A percentile compares a stretch with the other conserved stretches of the same genome.
Evolutionary conservation across 495 filamentous ascomycete genomes (phyloP).

Genomic region (Podospora comata): DNA sequence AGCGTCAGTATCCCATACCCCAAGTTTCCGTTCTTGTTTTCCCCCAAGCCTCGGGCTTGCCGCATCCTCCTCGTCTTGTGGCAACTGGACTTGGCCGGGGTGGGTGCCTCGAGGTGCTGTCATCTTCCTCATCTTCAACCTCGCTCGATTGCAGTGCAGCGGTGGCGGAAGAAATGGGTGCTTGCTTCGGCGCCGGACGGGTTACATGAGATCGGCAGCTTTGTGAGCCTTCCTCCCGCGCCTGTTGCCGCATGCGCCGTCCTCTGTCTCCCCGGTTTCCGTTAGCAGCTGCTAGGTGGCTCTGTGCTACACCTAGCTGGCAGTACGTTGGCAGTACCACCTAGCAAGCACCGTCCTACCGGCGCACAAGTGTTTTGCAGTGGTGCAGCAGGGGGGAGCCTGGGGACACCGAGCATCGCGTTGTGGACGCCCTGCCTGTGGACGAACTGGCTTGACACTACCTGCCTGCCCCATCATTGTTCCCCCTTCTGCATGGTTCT

Average conservation of each 20-base stretch:
- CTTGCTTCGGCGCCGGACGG: slow-evolving; percentile 31
- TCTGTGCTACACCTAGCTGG: slow-evolving; percentile 45
- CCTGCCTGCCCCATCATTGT: background rate
- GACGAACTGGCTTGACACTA: background rate
- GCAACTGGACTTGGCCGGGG: background rate
- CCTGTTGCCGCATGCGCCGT: slow-evolving; percentile 36
- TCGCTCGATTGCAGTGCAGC: slow-evolving; percentile 12
- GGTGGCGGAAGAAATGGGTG: slow-evolving; percentile 30
- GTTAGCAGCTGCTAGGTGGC: slow-evolving; percentile 21
- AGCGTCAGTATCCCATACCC: background rate
- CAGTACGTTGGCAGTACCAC: slow-evolving; percentile 27
- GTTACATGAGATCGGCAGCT: slow-evolving; percentile 35
- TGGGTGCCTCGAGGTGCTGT: slow-evolving; percentile 8
- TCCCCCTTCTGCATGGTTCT: slow-evolving; percentile 19
- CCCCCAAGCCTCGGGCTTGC: background rate
- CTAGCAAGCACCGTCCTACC: slow-evolving; percentile 37
- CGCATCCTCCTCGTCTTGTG: slow-evolving; percentile 1
- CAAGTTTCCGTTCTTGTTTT: background rate
- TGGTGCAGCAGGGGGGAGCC: background rate
- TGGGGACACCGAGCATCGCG: background rate
- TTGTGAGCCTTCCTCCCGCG: slow-evolving; percentile 27
- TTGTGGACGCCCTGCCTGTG: slow-evolving; percentile 13
- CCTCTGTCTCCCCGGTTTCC: slow-evolving; percentile 39
- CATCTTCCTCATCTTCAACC: slow-evolving; percentile 2
- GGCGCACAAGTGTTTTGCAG: slow-evolving; percentile 33